Base-by-base conservation (phyloP, 2,329 filamentous ascomycete genomes). In the Trichocomaceae sp. region DNA sequence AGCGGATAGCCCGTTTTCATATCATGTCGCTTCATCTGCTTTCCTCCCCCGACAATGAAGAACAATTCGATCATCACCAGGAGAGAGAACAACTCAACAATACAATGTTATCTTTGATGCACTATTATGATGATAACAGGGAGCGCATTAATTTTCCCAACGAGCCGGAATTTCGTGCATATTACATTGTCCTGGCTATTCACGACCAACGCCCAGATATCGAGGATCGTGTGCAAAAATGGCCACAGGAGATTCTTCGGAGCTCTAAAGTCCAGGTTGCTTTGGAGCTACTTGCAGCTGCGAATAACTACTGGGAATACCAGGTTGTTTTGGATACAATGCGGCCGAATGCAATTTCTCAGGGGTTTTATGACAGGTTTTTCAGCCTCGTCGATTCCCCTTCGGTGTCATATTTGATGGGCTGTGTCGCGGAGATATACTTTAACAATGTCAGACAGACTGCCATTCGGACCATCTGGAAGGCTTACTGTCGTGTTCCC, bases 61-160 rank as follows among this genome's bases (percentile, higher is more conserved):
- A 78, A 62, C 77, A 74, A 20, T 83, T 82, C 58, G 77, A 80
- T 59, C 73, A 72, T 48, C 77, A 82, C 55, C 82, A 85, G 63
- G 83, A 86, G 61, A 75, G 81, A 19, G 83, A 85, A 62, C 83
- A 86, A 63, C 74, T 85, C 50, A 82, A 83, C 64, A 80, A 82
- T 60, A 84, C 83, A 1, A 72, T 84, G 56, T 71, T 83, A 1
- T 83, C 83, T 0, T 66, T 86, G 12, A 77, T 82, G 70, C 78
- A 82, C 61, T 82, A 81, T 63, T 84, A 83, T 66, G 75, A 82
- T 63, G 77, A 83, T 63, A 78, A 75, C 60, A 72, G 73, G 54
- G 74, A 71, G 54, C 74, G 73, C 22, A 74, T 78, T 23, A 54
- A 68, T 1, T 79, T 83, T 44, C 71, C 75, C 0, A 82, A 85